Base-by-base conservation (phyloP, 1,139 yeast genomes). In the Blastobotrys proliferans region DNA sequence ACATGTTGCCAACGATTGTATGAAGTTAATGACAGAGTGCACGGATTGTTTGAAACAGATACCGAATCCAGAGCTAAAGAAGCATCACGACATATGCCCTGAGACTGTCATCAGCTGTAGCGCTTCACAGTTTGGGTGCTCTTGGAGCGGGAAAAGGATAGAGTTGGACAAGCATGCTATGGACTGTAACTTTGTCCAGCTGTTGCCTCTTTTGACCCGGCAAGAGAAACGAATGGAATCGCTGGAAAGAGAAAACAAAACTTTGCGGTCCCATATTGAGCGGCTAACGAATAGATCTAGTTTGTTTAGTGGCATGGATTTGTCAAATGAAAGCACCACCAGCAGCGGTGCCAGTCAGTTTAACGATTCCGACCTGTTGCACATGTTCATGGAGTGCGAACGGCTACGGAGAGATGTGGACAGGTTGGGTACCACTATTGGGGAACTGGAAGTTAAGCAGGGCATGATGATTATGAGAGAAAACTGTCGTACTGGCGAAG, bases 31-130 rank as follows among this genome's bases (percentile, higher is more conserved):
- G 31, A 33, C 69, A 68, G 52, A 57, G 19, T 70, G 74, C 43
- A 59, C 72, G 1, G 49, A 49, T 31, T 80, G 86, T 57, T 55
- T 58, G 1, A 46, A 51, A 8, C 35, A 54, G 22, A 53, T 78
- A 8, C 62, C 68, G 55, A 66, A 4, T 31, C 52, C 61, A 40
- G 49, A 52, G 2, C 48, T 65, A 25, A 51, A 52, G 1, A 50
- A 48, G 5, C 75, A 70, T 48, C 22, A 54, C 21, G 57, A 56
- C 3, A 55, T 51, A 40, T 70, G 75, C 48, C 63, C 63, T 13
- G 60, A 64, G 43, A 47, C 61, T 9, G 54, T 57, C 18, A 54
- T 66, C 2, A 49, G 53, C 24, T 71, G 75, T 47, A 55, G 63
- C 1, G 70, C 68, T 0, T 37, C 40, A 6, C 49, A 45, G 21